Conservation (phyloP, 2,329 filamentous ascomycete species). For the Talaromyces funiculosus region DNA sequence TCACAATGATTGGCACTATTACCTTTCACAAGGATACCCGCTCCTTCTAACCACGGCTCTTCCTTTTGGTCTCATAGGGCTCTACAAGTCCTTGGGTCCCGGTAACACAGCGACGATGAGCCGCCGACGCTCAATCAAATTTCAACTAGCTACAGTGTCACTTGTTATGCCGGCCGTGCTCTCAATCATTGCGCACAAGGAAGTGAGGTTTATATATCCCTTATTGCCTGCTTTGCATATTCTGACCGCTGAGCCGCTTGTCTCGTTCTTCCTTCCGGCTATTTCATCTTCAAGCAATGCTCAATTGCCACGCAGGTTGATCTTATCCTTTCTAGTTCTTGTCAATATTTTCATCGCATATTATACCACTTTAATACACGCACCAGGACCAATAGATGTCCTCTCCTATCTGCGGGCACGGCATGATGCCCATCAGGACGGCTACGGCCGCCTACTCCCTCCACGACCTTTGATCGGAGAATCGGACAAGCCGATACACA, state of each 20-base stretch:
- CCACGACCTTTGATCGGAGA: conserved; percentile 18
- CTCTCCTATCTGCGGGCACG: conserved; percentile 68
- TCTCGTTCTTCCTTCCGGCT: conserved; percentile 57
- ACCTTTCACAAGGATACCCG: conserved; percentile 81
- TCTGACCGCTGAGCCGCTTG: conserved; percentile 63
- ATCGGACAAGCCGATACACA: conserved; percentile 4
- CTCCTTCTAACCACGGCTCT: conserved; percentile 77
- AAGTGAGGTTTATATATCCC: conserved; percentile 94
- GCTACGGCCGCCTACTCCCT: conserved; percentile 20
- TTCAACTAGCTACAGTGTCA: conserved; percentile 54
- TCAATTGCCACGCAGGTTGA: conserved; percentile 43
- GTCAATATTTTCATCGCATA: conserved; percentile 65
- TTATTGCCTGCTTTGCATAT: conserved; percentile 81
- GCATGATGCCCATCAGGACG: conserved; percentile 56
- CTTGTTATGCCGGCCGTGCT: conserved; percentile 57
- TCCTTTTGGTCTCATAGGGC: conserved; percentile 64
- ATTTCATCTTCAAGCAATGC: conserved; percentile 27
- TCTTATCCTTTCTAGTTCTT: conserved; percentile 55
- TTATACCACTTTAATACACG: conserved; percentile 72
- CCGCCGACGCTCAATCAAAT: conserved; percentile 32
- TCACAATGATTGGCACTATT: conserved; percentile 85
- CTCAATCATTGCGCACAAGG: conserved; percentile 85
- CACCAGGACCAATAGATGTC: conserved; percentile 71
- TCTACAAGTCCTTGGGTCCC: conserved; percentile 49
- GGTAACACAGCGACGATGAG: conserved; percentile 5